A percentile compares a stretch with the other conserved stretches of the same genome.
These are phyloP conservation scores for Blastocystis sp. DNA, from an alignment of 352 stramenopile genomes.

Conservation along the genomic window DNA sequence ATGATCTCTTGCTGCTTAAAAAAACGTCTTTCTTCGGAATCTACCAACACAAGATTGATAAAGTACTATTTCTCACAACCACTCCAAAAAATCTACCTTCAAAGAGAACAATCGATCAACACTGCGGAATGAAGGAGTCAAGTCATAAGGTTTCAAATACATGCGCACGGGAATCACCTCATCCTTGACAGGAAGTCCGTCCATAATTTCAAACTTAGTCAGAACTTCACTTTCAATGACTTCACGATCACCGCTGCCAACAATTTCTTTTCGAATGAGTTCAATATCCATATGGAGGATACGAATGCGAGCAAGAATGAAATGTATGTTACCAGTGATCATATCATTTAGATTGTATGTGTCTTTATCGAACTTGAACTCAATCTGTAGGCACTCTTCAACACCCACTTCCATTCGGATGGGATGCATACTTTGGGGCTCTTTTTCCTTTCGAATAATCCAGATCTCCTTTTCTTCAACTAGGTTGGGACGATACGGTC, in stretches of 20 bases:
- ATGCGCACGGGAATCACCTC: constrained; percentile 91
- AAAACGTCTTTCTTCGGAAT: constrained; percentile 96
- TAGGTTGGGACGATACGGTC: constrained; percentile 77
- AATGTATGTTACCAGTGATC: constrained; percentile 93
- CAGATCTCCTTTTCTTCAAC: constrained; percentile 85
- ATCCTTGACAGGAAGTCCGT: constrained; percentile 87
- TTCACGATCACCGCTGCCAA: constrained; percentile 73
- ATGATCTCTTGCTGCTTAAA: constrained; percentile 99
- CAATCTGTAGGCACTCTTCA: constrained; percentile 96
- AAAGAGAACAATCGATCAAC: constrained; percentile 72
- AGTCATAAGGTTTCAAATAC: constrained; percentile 75
- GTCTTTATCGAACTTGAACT: constrained; percentile 94
- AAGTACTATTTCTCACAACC: constrained; percentile 74
- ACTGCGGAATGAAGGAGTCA: constrained; percentile 77
- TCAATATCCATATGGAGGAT: constrained; percentile 98
- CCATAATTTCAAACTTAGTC: constrained; percentile 97
- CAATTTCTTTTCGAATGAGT: constrained; percentile 86
- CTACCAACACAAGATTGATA: constrained; percentile 93
- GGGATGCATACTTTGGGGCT: constrained; percentile 77
- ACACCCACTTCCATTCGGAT: constrained; percentile 98
- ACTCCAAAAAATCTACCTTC: constrained; percentile 4
- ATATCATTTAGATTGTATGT: constrained; percentile 90
- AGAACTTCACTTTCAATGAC: constrained; percentile 90
- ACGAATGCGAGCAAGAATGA: constrained; percentile 93
- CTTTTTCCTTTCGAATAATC: constrained; percentile 67